Base-by-base conservation (phyloP, 2,329 filamentous ascomycete species). In the Sporothrix humicola region DNA sequence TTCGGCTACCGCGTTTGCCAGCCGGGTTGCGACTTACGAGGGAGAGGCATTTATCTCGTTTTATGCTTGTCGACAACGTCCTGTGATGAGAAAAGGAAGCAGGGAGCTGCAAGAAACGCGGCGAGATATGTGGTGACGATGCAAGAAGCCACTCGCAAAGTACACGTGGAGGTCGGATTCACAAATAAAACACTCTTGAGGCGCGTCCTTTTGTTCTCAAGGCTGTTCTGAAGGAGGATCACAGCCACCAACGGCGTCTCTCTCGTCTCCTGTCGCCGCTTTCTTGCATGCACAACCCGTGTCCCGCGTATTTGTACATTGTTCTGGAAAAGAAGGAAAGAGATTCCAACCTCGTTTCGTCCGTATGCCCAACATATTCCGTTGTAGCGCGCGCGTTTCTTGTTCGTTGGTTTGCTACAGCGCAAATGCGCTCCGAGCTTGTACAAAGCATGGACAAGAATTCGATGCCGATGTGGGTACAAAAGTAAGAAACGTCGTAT, bases 321-420 rank as follows among this genome's bases (percentile, higher is more conserved):
- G 42, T 65, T 48, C 17, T 15, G 8, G n/a, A 48, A 23, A 26
- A 26, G 23, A 26, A 15, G 23, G 23, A 17, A 23, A 17, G 52
- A 20, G 13, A 12, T 20, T 12, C 42, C 42, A 46, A 8, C 42
- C 46, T 26, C n/a, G 42, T 48, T 48, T 66, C 61, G 61, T 20
- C 42, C 42, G 61, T 48, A 66, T 44, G 59, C 61, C 61, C 61
- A 42, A 66, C 42, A 46, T 44, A 48, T 17, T 20, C 42, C 42
- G 61, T 44, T 23, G 42, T 20, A 66, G 42, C n/a, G 42, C 61
- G 61, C 42, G 20, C n/a, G 20, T 48, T 66, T 46, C 17, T 7
- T 17, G n/a, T 46, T 15, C 12, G 20, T 26, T 46, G 20, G 5
- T 46, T 26, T 46, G 20, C 12, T 46, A 10, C 42, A 46, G 20